Evolutionary conservation across 1,284 basidiomycete species (phyloP).

Genomic region (Athelia psychrophila): DNA sequence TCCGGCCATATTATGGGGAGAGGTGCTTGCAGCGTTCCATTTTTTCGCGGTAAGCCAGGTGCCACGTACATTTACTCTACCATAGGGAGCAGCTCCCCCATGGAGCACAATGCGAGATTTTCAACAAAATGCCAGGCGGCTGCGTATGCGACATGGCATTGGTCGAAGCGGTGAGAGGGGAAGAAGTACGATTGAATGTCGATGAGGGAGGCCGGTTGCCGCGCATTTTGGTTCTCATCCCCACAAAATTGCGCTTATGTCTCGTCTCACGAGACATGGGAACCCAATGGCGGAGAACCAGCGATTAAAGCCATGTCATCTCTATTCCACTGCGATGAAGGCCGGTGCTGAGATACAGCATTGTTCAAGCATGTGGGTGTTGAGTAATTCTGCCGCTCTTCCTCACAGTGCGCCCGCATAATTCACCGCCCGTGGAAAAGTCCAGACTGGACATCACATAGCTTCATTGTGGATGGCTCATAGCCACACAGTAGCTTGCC

Average conservation of each 20-base stretch:
- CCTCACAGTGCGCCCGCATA: constrained; percentile 19
- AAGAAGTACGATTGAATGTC: neutral
- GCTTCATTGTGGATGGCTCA: too few relatives aligned
- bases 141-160: neutral
- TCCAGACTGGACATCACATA: too few relatives aligned
- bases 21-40: too few relatives aligned
- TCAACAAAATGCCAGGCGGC: too few relatives aligned
- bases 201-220: neutral
- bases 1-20: too few relatives aligned
- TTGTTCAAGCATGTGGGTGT: constrained; percentile 9
- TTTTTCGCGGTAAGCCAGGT: neutral
- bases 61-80: too few relatives aligned
- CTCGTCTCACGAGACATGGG: neutral
- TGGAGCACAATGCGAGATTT: too few relatives aligned
- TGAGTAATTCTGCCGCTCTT: constrained; percentile 16
- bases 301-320: constrained; percentile 13
- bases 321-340: constrained; percentile 24
- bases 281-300: neutral
- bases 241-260: neutral
- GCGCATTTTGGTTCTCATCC: neutral
- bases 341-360: constrained; percentile 9
- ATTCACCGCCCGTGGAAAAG: too few relatives aligned
- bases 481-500: too few relatives aligned
- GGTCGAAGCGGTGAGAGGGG: neutral
- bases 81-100: too few relatives aligned